These are phyloP conservation scores for Corymbia maculata DNA, from an alignment of 345 rosid genomes.

Conservation along the genomic window DNA sequence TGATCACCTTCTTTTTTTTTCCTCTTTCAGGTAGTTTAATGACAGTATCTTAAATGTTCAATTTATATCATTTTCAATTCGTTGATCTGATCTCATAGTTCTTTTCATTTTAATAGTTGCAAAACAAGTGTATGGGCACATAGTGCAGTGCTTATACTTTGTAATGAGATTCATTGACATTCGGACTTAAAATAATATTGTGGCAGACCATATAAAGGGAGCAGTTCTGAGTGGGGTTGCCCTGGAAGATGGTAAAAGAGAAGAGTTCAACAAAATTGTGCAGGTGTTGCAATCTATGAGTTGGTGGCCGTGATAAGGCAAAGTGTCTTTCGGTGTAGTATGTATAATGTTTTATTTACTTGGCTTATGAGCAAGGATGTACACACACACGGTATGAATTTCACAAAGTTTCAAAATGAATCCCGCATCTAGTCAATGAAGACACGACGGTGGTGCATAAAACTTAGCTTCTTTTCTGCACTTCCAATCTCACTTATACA, in stretches of 20 bases:
- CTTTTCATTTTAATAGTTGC: neutral
- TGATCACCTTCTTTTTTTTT: neutral
- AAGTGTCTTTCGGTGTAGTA: neutral
- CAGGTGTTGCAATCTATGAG: slow-evolving; percentile 39
- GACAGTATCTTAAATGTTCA: neutral
- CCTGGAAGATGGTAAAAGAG: slow-evolving; percentile 77
- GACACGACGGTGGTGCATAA: neutral
- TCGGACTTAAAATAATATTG: neutral
- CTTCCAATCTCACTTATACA: neutral
- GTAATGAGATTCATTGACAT: neutral
- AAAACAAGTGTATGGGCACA: neutral
- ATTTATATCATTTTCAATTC: neutral
- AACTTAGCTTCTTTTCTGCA: neutral
- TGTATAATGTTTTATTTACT: neutral
- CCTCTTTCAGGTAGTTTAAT: neutral
- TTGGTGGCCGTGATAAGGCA: neutral
- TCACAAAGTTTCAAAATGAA: neutral
- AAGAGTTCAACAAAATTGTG: slow-evolving; percentile 72
- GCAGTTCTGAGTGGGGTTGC: slow-evolving; percentile 88
- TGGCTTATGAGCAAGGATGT: neutral
- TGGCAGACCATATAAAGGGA: slow-evolving; percentile 61
- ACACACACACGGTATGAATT: neutral
- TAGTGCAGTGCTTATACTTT: neutral
- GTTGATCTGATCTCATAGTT: neutral
- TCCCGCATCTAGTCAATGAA: neutral